Percentiles rank a stretch among this genome's conserved stretches.
Evolutionary conservation across 2,329 filamentous ascomycete species (phyloP).

Genomic region (Colletotrichum gigasporum): DNA sequence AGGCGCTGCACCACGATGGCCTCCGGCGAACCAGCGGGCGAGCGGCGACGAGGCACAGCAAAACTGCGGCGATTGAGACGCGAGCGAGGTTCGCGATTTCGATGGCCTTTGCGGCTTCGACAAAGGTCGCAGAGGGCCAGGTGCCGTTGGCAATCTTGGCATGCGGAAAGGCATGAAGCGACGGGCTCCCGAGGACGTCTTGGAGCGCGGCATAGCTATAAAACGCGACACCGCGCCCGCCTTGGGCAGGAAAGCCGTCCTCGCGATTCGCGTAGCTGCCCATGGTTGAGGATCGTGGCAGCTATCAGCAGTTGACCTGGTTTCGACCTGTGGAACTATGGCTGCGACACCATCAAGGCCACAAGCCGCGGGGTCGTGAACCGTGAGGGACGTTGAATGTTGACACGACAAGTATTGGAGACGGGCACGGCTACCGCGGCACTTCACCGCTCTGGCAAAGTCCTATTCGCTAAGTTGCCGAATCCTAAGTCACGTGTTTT

Average conservation of each 20-base stretch:
- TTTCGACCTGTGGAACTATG: slow-evolving; percentile 13
- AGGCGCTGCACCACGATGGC: slow-evolving; percentile 53
- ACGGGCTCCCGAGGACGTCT: slow-evolving; percentile 11
- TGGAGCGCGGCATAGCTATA: slow-evolving; percentile 23
- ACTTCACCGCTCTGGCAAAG: slow-evolving; percentile 19
- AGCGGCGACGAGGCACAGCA: slow-evolving; percentile 41
- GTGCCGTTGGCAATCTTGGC: background rate
- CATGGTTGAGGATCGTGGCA: slow-evolving; percentile 8
- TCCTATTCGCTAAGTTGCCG: background rate
- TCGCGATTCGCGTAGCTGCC: slow-evolving; percentile 9
- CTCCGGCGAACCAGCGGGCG: slow-evolving; percentile 39
- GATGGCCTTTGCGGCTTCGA: slow-evolving; percentile 4
- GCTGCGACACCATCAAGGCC: slow-evolving; percentile 8
- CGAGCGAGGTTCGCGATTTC: slow-evolving; percentile 35
- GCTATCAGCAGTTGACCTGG: background rate
- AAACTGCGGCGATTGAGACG: slow-evolving; percentile 40
- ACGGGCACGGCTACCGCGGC: slow-evolving; percentile 6
- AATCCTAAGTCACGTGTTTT: slow-evolving; percentile 24
- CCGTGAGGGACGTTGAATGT: background rate
- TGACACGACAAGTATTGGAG: background rate
- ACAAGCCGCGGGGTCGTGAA: slow-evolving; percentile 4
- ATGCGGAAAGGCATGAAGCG: background rate
- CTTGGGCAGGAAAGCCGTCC: background rate
- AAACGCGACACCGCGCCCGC: background rate
- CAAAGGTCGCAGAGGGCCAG: background rate